Evolutionary conservation across 768 basidiomycete genomes (phyloP).

Genomic region (Phanerodontia chrysosporium): DNA sequence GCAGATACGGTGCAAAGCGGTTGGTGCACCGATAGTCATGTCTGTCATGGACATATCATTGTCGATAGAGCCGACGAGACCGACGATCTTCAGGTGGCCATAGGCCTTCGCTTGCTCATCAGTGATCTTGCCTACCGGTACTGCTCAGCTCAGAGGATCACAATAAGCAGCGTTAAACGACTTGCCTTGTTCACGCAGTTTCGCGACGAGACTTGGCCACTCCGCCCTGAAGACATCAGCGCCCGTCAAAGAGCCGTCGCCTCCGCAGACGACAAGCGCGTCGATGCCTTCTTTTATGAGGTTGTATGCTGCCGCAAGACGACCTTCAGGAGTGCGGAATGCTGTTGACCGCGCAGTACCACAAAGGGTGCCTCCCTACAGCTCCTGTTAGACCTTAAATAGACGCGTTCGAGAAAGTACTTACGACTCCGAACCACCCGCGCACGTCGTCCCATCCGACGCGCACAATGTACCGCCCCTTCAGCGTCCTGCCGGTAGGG

Average conservation of each 20-base stretch:
- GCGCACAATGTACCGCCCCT: conserved; percentile 88
- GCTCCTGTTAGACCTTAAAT: not conserved
- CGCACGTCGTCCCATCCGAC: conserved; percentile 99
- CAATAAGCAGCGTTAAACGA: not conserved
- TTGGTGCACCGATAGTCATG: conserved; percentile 93
- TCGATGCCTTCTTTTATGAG: conserved; percentile 96
- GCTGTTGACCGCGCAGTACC: conserved; percentile 85
- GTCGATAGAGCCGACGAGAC: conserved; percentile 98
- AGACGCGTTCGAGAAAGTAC: conserved; percentile 18
- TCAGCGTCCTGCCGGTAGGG: conserved; percentile 63
- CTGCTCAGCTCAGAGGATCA: not conserved
- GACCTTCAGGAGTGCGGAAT: conserved; percentile 86
- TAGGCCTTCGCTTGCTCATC: conserved; percentile 66
- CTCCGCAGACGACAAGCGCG: conserved; percentile 94
- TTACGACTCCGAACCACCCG: conserved; percentile 87
- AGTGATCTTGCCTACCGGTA: conserved; percentile 60
- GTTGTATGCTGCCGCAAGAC: conserved; percentile 84
- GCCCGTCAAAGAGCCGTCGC: conserved; percentile 94
- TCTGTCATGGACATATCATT: conserved; percentile 99
- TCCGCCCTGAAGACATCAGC: conserved; percentile 91
- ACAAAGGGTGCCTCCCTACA: conserved; percentile 88
- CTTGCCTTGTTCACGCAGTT: conserved; percentile 61
- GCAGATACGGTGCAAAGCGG: conserved; percentile 93
- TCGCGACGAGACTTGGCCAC: conserved; percentile 83
- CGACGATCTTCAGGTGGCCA: conserved; percentile 89